Conservation (phyloP, 305 asterid genomes). For the Ruellia speciosa region DNA sequence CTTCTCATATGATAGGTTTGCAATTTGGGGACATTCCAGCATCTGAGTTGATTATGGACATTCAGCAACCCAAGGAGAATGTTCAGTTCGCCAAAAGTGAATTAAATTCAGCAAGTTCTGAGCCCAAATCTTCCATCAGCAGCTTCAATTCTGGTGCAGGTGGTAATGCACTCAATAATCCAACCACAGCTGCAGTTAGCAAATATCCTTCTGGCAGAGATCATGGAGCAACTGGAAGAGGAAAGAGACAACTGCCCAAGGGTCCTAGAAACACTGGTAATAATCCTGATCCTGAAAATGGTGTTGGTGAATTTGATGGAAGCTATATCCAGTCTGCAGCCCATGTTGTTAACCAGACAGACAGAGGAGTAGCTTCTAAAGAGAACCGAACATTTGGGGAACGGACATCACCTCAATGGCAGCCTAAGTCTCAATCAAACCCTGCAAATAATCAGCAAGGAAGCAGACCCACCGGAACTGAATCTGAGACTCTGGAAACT, state of each 20-base stretch:
- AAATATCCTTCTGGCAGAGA: slow-evolving; percentile 36
- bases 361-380: slow-evolving; percentile 32
- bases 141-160: neutral
- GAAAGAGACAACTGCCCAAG: slow-evolving; percentile 45
- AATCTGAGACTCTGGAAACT: slow-evolving; percentile 30
- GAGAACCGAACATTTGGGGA: slow-evolving; percentile 48
- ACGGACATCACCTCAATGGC: slow-evolving; percentile 64
- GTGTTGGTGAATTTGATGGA: slow-evolving; percentile 35
- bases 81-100: slow-evolving; percentile 30
- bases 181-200: slow-evolving; percentile 24
- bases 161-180: slow-evolving; percentile 16
- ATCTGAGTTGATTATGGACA: slow-evolving; percentile 35
- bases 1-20: slow-evolving; percentile 28
- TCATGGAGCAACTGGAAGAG: slow-evolving; percentile 52
- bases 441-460: slow-evolving; percentile 37
- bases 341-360: slow-evolving; percentile 35
- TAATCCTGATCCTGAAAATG: slow-evolving; percentile 32
- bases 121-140: slow-evolving; percentile 18
- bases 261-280: slow-evolving; percentile 39
- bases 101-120: slow-evolving; percentile 28
- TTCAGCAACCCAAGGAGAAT: slow-evolving; percentile 27
- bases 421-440: slow-evolving; percentile 52
- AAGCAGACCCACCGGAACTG: slow-evolving; percentile 31
- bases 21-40: slow-evolving; percentile 23
- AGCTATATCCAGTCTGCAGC: slow-evolving; percentile 29